Evolutionary conservation across 345 rosid genomes (phyloP).

Genomic region (Moringa oleifera): DNA sequence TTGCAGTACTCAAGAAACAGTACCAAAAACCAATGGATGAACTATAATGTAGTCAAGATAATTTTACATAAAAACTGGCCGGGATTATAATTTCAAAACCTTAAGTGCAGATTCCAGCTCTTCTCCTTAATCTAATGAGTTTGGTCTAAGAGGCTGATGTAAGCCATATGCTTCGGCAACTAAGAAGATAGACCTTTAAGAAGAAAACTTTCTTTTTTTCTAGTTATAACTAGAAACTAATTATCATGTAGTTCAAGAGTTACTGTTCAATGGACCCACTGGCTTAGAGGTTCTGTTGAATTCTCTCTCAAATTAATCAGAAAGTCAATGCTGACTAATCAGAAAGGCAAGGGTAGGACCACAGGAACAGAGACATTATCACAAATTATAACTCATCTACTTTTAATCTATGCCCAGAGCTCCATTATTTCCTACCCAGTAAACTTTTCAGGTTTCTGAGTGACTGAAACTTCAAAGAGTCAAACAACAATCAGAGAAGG

Average conservation of each 20-base stretch:
- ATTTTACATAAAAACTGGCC: too few relatives aligned
- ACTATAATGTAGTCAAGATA: too few relatives aligned
- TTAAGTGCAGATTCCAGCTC: too few relatives aligned
- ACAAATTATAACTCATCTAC: background rate
- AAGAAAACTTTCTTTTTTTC: background rate
- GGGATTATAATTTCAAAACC: too few relatives aligned
- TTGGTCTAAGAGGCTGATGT: too few relatives aligned
- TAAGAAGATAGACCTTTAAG: too few relatives aligned
- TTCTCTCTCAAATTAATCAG: background rate
- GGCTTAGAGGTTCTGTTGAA: conserved; percentile 13
- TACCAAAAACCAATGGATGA: too few relatives aligned
- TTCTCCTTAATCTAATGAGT: too few relatives aligned
- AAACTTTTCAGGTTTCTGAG: conserved; percentile 8
- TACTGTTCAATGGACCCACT: background rate
- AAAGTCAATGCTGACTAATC: background rate
- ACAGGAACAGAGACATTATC: background rate
- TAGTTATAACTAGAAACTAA: background rate
- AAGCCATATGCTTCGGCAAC: too few relatives aligned
- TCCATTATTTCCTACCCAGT: conserved; percentile 9
- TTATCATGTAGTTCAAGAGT: background rate
- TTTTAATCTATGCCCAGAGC: background rate
- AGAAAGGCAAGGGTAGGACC: conserved; percentile 3
- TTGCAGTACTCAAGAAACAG: too few relatives aligned
- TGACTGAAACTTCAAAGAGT: conserved; percentile 8
- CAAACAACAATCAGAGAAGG: conserved; percentile 6